A percentile compares a stretch with the other conserved stretches of the same genome.
phyloP scores from a whole-genome alignment of 1,284 basidiomycete species.

The Earliella scabrosa region DNA sequence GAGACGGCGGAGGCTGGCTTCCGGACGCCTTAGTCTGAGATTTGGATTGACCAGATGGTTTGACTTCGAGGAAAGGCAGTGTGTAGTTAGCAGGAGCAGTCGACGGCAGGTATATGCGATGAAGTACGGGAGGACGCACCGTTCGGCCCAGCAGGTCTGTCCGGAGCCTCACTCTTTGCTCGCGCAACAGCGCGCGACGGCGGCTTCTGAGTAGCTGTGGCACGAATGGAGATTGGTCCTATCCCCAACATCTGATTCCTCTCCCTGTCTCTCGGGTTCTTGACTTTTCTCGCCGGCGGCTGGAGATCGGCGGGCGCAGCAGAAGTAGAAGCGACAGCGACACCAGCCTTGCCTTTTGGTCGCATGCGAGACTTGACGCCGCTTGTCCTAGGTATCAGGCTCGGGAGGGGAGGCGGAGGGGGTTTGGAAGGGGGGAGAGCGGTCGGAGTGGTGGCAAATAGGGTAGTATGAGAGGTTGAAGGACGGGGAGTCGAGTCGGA shows the following conservation, averaged over 20 bases:
- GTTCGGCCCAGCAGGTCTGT: not conserved
- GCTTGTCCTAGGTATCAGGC: not conserved
- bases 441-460: not conserved
- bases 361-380: conserved; percentile 10
- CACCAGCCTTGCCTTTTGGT: not conserved
- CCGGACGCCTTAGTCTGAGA: not conserved
- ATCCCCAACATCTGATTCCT: not conserved
- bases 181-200: not conserved
- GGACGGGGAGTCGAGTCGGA: not conserved
- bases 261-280: conserved; percentile 1
- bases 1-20: not conserved
- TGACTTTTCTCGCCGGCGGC: not conserved
- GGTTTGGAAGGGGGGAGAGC: not conserved
- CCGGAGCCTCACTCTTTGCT: not conserved
- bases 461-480: not conserved
- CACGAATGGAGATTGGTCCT: not conserved
- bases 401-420: not conserved
- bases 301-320: not conserved
- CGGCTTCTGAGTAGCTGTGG: not conserved
- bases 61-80: not conserved
- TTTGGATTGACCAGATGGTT: not conserved
- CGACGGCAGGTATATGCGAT: too few species aligned
- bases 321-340: not conserved
- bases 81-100: too few species aligned
- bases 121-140: too few species aligned